Conservation (phyloP, 108 stramenopile species). For the Skeletonema menzelii region DNA sequence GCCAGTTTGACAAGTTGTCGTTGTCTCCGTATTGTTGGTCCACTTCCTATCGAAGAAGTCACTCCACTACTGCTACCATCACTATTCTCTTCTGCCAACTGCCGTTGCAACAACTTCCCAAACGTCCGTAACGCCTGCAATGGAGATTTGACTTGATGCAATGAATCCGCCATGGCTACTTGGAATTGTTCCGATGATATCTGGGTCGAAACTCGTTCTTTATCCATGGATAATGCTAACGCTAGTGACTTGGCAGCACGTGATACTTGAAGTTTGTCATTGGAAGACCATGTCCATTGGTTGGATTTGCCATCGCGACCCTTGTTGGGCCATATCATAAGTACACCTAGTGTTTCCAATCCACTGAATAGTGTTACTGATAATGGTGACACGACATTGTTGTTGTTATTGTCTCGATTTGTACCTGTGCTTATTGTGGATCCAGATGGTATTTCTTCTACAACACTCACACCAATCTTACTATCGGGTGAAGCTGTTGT, state of each 20-base stretch:
- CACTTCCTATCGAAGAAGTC: neutral
- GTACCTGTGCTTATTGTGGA: neutral
- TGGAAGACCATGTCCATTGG: conserved; percentile 54
- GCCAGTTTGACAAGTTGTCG: conserved; percentile 63
- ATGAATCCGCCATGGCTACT: conserved; percentile 64
- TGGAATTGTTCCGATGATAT: conserved; percentile 55
- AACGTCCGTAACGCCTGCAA: conserved; percentile 84
- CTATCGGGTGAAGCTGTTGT: conserved; percentile 15
- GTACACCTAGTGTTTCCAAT: conserved; percentile 72
- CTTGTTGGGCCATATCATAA: conserved; percentile 23
- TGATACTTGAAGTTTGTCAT: conserved; percentile 69
- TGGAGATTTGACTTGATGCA: conserved; percentile 92
- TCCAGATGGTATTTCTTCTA: conserved; percentile 34
- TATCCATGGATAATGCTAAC: conserved; percentile 82
- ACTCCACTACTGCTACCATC: conserved; percentile 7
- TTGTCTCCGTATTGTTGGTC: conserved; percentile 28
- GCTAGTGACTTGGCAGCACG: conserved; percentile 76
- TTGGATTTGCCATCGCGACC: conserved; percentile 5
- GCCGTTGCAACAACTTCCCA: conserved; percentile 77
- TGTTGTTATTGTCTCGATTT: neutral
- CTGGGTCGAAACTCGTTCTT: conserved; percentile 51
- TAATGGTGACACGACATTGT: conserved; percentile 29
- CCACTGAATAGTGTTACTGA: conserved; percentile 85
- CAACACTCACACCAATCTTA: conserved; percentile 44
- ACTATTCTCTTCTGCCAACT: conserved; percentile 53